Percentiles rank a stretch among this genome's conserved stretches.
Evolutionary conservation across 1,139 yeast species (phyloP).

Genomic region (Scheffersomyces quercinus): DNA sequence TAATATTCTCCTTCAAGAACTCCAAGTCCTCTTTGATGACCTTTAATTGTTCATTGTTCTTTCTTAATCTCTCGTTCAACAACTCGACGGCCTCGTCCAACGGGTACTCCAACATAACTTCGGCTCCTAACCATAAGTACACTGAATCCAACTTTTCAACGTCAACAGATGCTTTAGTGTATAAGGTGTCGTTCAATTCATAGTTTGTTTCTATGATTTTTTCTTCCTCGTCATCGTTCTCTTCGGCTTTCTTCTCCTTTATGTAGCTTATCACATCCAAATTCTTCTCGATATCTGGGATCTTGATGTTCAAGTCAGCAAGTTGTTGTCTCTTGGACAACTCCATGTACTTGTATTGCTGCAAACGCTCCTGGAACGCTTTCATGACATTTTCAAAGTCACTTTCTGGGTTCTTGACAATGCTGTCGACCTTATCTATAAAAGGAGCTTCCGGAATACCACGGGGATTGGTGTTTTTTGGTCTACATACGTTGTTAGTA

Average conservation of each 20-base stretch:
- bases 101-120: slow-evolving; percentile 95
- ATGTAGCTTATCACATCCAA: slow-evolving; percentile 69
- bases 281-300: slow-evolving; percentile 89
- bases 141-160: slow-evolving; percentile 51
- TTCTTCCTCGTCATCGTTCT: slow-evolving; percentile 26
- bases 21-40: slow-evolving; percentile 82
- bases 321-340: slow-evolving; percentile 73
- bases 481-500: slow-evolving; percentile 36
- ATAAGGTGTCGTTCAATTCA: slow-evolving; percentile 90
- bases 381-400: slow-evolving; percentile 71
- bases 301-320: slow-evolving; percentile 66
- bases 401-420: slow-evolving; percentile 60
- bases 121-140: slow-evolving; percentile 94
- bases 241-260: slow-evolving; percentile 41
- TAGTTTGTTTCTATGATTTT: slow-evolving; percentile 67
- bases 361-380: slow-evolving; percentile 76
- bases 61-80: slow-evolving; percentile 59
- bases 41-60: slow-evolving; percentile 60
- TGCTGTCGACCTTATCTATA: slow-evolving; percentile 78
- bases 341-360: slow-evolving; percentile 85
- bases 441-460: slow-evolving; percentile 98
- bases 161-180: slow-evolving; percentile 76
- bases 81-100: slow-evolving; percentile 80
- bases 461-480: slow-evolving; percentile 70
- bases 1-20: slow-evolving; percentile 85